Conservation (phyloP, 2,329 filamentous ascomycete species). For the Fusarium tupiense region DNA sequence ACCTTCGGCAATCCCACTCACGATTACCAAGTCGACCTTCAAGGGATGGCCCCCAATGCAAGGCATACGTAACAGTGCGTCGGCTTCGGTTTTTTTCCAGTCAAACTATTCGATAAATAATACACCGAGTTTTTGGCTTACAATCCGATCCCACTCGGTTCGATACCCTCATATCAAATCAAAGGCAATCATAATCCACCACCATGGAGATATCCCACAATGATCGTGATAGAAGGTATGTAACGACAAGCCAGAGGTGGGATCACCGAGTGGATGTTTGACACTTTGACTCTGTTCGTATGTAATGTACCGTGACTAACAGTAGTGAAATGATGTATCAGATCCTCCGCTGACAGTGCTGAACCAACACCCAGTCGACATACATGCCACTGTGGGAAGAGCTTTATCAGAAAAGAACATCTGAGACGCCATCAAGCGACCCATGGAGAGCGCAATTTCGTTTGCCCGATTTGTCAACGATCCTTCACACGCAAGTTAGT, state of each 20-base stretch:
- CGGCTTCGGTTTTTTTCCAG: background rate
- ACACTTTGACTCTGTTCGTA: background rate
- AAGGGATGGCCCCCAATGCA: conserved; percentile 15
- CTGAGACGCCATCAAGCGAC: conserved; percentile 53
- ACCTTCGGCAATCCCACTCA: conserved; percentile 29
- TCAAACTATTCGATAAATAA: background rate
- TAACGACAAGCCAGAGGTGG: conserved; percentile 2
- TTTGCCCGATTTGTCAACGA: conserved; percentile 50
- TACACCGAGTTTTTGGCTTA: background rate
- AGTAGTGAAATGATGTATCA: background rate
- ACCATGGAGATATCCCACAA: conserved; percentile 38
- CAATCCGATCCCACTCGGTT: conserved; percentile 37
- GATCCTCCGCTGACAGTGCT: conserved; percentile 23
- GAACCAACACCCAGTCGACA: conserved; percentile 38
- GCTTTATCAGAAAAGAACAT: conserved; percentile 54
- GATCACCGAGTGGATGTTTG: conserved; percentile 12
- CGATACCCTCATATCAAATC: background rate
- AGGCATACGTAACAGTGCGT: conserved; percentile 7
- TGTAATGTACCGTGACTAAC: background rate
- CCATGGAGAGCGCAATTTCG: conserved; percentile 48
- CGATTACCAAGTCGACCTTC: conserved; percentile 37
- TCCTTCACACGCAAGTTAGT: conserved; percentile 54
- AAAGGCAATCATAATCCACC: conserved; percentile 21
- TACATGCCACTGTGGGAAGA: conserved; percentile 53
- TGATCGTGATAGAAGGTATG: conserved; percentile 17